Conservation (phyloP, 495 filamentous ascomycete genomes). For the Podospora fimiseda region DNA sequence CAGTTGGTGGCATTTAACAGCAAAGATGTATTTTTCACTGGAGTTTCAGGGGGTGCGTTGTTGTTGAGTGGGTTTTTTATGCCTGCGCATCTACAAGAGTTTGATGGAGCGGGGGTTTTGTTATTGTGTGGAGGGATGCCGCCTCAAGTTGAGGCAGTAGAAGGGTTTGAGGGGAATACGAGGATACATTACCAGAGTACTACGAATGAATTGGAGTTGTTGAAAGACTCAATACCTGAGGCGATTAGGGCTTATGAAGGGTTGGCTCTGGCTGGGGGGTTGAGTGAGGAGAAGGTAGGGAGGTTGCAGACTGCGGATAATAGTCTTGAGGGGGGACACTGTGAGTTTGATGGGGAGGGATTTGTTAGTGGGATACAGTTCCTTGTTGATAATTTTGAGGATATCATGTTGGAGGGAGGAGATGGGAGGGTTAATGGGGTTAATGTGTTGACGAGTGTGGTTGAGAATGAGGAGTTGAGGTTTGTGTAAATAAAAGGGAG, state of each 20-base stretch:
- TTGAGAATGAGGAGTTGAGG: constrained; percentile 37
- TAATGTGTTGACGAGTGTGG: constrained; percentile 36
- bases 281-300: constrained; percentile 32
- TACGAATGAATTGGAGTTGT: constrained; percentile 35
- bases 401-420: constrained; percentile 37
- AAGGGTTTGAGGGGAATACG: constrained; percentile 23
- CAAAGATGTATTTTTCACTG: constrained; percentile 41
- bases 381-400: constrained; percentile 39
- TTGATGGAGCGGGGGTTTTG: constrained; percentile 30
- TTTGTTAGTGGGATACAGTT: constrained; percentile 45
- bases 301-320: constrained; percentile 45
- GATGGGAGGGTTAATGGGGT: constrained; percentile 39
- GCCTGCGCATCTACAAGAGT: constrained; percentile 40
- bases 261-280: constrained; percentile 28
- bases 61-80: constrained; percentile 44
- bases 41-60: constrained; percentile 41
- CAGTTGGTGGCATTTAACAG: constrained; percentile 40
- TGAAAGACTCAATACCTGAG: constrained; percentile 41
- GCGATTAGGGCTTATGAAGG: constrained; percentile 43
- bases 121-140: constrained; percentile 43
- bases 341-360: constrained; percentile 43
- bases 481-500: background rate
- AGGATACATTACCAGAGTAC: constrained; percentile 48
- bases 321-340: constrained; percentile 42
- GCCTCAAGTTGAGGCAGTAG: constrained; percentile 40